Evolutionary conservation across 192 early-diverging fungal species (phyloP).

Genomic region (Coemansia umbellata): DNA sequence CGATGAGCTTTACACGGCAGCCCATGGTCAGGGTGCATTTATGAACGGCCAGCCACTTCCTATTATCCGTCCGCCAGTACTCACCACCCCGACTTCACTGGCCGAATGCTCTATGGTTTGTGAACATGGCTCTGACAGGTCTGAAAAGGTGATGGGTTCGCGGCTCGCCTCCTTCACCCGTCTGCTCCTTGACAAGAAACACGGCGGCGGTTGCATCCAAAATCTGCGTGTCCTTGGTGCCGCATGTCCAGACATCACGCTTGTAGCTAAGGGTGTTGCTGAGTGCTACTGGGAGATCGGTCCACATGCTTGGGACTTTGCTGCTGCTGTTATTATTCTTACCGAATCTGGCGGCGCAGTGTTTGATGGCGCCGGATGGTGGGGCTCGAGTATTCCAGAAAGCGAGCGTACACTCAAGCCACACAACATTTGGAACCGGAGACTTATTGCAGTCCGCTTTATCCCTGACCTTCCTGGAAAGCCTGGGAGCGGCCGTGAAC

Average conservation of each 20-base stretch:
- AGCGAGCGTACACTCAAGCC: conserved; percentile 15
- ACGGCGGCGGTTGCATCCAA: conserved; percentile 55
- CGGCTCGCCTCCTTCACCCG: conserved; percentile 67
- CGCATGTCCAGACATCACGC: conserved; percentile 73
- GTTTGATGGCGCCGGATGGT: conserved; percentile 56
- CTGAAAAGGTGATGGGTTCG: conserved; percentile 54
- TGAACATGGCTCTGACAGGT: conserved; percentile 80
- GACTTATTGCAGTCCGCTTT: conserved; percentile 23
- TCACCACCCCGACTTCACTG: conserved; percentile 60
- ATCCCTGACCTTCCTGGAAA: conserved; percentile 33
- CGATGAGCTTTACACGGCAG: conserved; percentile 65
- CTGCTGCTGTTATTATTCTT: conserved; percentile 80
- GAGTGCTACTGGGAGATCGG: conserved; percentile 95
- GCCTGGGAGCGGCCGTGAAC: conserved; percentile 28
- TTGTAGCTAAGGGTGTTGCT: conserved; percentile 73
- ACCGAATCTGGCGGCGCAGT: conserved; percentile 81
- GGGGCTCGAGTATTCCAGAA: conserved; percentile 14
- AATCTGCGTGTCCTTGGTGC: conserved; percentile 76
- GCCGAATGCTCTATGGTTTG: conserved; percentile 68
- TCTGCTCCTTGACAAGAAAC: conserved; percentile 55
- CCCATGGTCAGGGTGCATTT: conserved; percentile 30
- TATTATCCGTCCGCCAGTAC: conserved; percentile 50
- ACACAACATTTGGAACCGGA: conserved; percentile 41
- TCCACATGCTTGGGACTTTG: conserved; percentile 76
- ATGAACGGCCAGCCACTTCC: conserved; percentile 55